phyloP scores from a whole-genome alignment of 164 flowering plant genomes.

The Chimonanthus praecox region DNA sequence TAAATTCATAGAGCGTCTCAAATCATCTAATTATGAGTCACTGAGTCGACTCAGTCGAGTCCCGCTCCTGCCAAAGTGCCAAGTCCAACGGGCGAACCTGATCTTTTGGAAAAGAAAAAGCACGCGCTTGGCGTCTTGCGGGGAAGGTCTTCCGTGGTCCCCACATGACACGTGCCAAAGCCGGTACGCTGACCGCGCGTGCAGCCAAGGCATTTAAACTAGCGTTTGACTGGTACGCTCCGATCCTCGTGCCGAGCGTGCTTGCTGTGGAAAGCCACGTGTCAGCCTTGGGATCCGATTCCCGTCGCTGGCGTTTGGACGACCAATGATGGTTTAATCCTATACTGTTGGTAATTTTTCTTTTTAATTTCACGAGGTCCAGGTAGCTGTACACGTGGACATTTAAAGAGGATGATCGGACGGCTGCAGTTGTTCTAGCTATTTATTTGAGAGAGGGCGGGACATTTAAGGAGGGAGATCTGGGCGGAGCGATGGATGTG shows the following conservation, averaged over 20 bases:
- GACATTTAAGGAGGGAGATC: not conserved
- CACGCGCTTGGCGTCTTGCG: constrained; percentile 11
- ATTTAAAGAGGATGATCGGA: not conserved
- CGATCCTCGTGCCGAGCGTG: not conserved
- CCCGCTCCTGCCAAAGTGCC: no score
- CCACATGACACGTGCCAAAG: not conserved
- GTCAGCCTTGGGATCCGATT: constrained; percentile 1
- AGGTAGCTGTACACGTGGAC: not conserved
- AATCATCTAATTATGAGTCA: no score
- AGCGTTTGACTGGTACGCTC: not conserved
- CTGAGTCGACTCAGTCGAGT: no score
- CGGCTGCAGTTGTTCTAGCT: not conserved
- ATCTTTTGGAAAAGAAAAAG: not conserved
- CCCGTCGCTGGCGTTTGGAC: not conserved
- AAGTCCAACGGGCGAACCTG: not conserved
- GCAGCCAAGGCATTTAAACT: constrained; percentile 4
- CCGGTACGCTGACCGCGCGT: constrained; percentile 3
- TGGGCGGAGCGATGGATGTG: no score
- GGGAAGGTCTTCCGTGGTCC: not conserved
- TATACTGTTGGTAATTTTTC: not conserved
- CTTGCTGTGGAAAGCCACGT: not conserved
- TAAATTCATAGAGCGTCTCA: no score
- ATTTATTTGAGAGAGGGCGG: not conserved
- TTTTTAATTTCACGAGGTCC: not conserved
- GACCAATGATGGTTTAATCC: not conserved